Percentiles rank a stretch among this genome's conserved stretches.
Conservation (phyloP, 1,284 basidiomycete species). For the Sutorius eximius region DNA sequence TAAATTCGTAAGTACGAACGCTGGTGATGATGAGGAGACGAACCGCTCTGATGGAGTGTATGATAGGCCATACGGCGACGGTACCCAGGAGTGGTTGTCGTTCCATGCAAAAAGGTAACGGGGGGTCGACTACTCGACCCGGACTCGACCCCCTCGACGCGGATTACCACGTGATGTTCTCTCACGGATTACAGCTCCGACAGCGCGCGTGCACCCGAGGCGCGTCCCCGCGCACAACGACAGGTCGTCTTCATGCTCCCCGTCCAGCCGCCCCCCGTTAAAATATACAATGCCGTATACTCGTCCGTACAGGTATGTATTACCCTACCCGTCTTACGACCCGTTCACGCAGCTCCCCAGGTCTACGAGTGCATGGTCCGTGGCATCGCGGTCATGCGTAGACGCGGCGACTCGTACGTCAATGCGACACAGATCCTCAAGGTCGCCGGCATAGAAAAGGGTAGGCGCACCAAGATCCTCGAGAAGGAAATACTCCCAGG, state of each 20-base stretch:
- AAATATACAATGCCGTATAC: constrained; percentile 88
- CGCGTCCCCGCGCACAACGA: constrained; percentile 25
- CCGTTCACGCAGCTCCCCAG: constrained; percentile 40
- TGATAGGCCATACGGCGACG: constrained; percentile 70
- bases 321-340: constrained; percentile 16
- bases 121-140: too few species aligned
- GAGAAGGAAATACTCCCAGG: constrained; percentile 97
- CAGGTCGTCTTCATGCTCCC: constrained; percentile 25
- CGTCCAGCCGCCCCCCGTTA: constrained; percentile 60
- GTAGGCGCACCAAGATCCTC: constrained; percentile 92
- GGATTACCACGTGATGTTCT: constrained; percentile 1
- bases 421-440: constrained; percentile 99
- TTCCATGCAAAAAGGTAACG: constrained; percentile 25
- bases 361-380: constrained; percentile 97
- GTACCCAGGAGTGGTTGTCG: constrained; percentile 41
- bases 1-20: background rate
- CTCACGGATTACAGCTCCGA: constrained; percentile 31
- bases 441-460: constrained; percentile 98
- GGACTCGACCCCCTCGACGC: background rate
- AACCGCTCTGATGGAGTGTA: constrained; percentile 66
- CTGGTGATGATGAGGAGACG: constrained; percentile 16
- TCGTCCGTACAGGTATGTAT: constrained; percentile 74
- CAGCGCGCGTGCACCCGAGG: constrained; percentile 31
- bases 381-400: constrained; percentile 97
- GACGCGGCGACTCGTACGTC: constrained; percentile 90